Conservation (phyloP, 768 basidiomycete genomes). For the Russula brevipes region DNA sequence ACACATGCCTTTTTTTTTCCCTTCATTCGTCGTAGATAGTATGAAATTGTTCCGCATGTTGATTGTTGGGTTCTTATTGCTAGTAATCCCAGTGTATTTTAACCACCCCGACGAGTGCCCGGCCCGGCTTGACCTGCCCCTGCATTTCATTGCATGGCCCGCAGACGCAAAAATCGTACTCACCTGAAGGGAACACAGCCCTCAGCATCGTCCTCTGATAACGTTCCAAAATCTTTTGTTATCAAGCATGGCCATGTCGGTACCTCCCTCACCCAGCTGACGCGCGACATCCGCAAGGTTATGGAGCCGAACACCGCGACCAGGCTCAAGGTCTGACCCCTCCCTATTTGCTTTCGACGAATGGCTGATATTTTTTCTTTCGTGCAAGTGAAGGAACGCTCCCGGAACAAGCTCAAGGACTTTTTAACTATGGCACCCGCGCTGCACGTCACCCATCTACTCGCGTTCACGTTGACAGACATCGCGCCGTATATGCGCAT, state of each 20-base stretch:
- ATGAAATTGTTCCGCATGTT: neutral
- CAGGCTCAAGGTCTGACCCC: conserved; percentile 64
- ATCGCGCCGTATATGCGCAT: conserved; percentile 83
- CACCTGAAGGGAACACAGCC: conserved; percentile 57
- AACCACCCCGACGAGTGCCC: neutral
- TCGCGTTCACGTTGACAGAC: conserved; percentile 86
- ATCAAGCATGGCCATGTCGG: conserved; percentile 96
- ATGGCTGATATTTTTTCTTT: conserved; percentile 17
- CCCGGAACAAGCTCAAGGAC: conserved; percentile 87
- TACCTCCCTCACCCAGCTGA: conserved; percentile 77
- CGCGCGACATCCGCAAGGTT: conserved; percentile 88
- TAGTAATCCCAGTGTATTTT: conserved; percentile 13
- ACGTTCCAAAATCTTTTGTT: conserved; percentile 85
- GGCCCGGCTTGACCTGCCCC: neutral
- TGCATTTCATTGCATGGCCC: conserved; percentile 49
- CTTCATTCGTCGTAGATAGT: conserved; percentile 1
- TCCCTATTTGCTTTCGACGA: neutral
- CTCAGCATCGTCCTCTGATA: conserved; percentile 33
- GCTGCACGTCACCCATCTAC: conserved; percentile 84
- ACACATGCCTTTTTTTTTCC: neutral
- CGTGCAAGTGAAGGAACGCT: conserved; percentile 64
- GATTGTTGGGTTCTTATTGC: neutral
- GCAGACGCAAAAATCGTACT: conserved; percentile 73
- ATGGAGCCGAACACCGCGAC: conserved; percentile 98
- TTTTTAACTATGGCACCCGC: conserved; percentile 89